Percentiles rank a stretch among this genome's conserved stretches.
These are phyloP conservation scores for Gossypium longicalyx DNA, from an alignment of 345 rosid species.

Conservation along the genomic window DNA sequence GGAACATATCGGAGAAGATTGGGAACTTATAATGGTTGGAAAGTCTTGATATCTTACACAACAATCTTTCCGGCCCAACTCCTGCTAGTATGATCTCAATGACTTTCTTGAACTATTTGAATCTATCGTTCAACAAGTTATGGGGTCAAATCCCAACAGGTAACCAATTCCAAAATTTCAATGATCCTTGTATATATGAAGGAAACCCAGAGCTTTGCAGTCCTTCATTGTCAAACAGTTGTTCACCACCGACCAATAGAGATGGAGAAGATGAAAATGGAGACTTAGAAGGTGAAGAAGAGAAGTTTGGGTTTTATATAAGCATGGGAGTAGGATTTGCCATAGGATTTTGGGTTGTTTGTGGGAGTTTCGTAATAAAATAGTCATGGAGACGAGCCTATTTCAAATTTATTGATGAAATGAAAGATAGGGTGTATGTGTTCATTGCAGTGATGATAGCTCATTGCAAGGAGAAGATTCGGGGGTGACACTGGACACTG, in stretches of 20 bases:
- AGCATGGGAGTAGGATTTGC: background rate
- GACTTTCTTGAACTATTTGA: conserved; percentile 15
- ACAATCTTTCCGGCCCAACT: conserved; percentile 22
- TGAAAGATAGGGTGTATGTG: background rate
- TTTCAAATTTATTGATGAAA: background rate
- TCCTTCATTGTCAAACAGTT: conserved; percentile 14
- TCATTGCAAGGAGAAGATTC: no score
- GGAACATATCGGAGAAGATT: conserved; percentile 17
- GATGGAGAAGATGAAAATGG: background rate
- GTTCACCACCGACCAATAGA: background rate
- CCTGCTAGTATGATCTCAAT: conserved; percentile 23
- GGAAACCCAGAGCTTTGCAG: conserved; percentile 24
- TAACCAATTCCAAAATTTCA: conserved; percentile 19
- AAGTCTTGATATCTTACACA: conserved; percentile 26
- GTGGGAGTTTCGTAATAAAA: conserved; percentile 8
- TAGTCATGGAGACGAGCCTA: conserved; percentile 6
- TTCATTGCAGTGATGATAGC: no score
- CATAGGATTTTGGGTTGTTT: conserved; percentile 7
- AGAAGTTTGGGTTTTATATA: background rate
- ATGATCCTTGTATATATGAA: conserved; percentile 13
- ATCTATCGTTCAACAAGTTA: conserved; percentile 28
- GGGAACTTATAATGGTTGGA: conserved; percentile 13
- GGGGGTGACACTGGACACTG: no score
- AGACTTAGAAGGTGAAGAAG: background rate
- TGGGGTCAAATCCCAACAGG: conserved; percentile 18